A percentile compares a stretch with the other conserved stretches of the same genome.
phyloP scores from a whole-genome alignment of 768 basidiomycete species.

The Lactarius quietus region DNA sequence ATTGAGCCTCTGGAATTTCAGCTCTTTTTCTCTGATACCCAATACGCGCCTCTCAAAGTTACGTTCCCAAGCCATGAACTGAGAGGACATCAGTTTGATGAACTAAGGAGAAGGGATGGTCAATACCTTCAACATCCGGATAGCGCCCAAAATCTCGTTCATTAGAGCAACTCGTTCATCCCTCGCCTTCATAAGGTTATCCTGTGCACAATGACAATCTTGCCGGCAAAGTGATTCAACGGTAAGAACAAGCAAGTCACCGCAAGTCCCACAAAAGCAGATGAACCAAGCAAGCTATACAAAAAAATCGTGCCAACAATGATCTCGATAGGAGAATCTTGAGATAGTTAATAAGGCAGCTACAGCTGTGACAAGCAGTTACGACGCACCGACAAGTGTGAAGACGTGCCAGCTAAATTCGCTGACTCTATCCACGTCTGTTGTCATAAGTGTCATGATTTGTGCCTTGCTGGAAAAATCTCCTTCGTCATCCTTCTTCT shows the following conservation, averaged over 20 bases:
- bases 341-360: neutral
- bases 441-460: constrained; percentile 95
- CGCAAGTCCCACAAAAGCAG: constrained; percentile 73
- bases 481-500: constrained; percentile 51
- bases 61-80: constrained; percentile 96
- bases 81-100: constrained; percentile 7
- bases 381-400: constrained; percentile 58
- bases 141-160: constrained; percentile 91
- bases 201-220: constrained; percentile 74
- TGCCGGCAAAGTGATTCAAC: constrained; percentile 81
- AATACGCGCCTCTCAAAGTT: constrained; percentile 77
- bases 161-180: constrained; percentile 89
- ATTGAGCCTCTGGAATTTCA: constrained; percentile 81
- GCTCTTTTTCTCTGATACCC: constrained; percentile 72
- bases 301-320: constrained; percentile 69
- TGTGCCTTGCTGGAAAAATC: constrained; percentile 59
- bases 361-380: neutral
- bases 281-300: constrained; percentile 74
- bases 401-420: constrained; percentile 82
- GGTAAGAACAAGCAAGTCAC: constrained; percentile 66
- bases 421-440: constrained; percentile 86
- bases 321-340: constrained; percentile 78
- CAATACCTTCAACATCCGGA: constrained; percentile 78
- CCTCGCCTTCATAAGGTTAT: constrained; percentile 86
- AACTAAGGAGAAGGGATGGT: neutral